These are phyloP conservation scores for Chamaecyparis obtusa DNA, from an alignment of 75 land plant species.

Conservation along the genomic window DNA sequence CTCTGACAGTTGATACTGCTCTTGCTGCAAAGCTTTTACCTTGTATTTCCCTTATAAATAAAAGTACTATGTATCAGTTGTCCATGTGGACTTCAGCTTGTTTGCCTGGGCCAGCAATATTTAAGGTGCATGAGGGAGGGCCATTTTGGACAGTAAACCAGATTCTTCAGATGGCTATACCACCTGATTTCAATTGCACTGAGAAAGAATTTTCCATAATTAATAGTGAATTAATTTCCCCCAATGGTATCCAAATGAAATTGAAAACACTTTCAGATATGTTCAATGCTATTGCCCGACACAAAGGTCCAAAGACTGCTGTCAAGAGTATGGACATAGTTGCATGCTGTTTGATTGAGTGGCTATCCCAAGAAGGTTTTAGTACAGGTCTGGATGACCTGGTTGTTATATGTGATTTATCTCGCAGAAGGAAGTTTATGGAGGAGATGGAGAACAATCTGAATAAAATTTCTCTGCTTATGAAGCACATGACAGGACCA, in stretches of 20 bases:
- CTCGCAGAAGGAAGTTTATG: slow-evolving; percentile 19
- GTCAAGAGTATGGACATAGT: slow-evolving; percentile 51
- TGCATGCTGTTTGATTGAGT: slow-evolving; percentile 68
- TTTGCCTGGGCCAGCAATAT: slow-evolving; percentile 62
- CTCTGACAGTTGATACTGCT: slow-evolving; percentile 64
- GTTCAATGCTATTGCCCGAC: slow-evolving; percentile 33
- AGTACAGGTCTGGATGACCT: slow-evolving; percentile 68
- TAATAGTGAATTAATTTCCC: slow-evolving; percentile 45
- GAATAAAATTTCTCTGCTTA: slow-evolving; percentile 21
- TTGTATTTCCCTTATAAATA: slow-evolving; percentile 29
- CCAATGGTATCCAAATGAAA: slow-evolving; percentile 32
- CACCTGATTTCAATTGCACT: slow-evolving; percentile 32
- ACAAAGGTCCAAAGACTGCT: slow-evolving; percentile 60
- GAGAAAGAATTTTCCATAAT: slow-evolving; percentile 45
- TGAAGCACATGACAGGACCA: slow-evolving; percentile 19
- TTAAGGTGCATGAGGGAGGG: slow-evolving; percentile 38
- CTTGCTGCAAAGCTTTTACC: slow-evolving; percentile 54
- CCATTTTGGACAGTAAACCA: slow-evolving; percentile 74
- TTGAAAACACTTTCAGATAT: slow-evolving; percentile 39
- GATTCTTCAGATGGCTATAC: slow-evolving; percentile 55
- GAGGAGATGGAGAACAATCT: slow-evolving; percentile 25
- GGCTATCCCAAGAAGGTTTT: slow-evolving; percentile 57
- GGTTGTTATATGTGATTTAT: slow-evolving; percentile 19
- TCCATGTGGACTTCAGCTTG: slow-evolving; percentile 40
- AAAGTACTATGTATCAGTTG: slow-evolving; percentile 61